phyloP scores from a whole-genome alignment of 164 flowering plant genomes.

The Malania oleifera region DNA sequence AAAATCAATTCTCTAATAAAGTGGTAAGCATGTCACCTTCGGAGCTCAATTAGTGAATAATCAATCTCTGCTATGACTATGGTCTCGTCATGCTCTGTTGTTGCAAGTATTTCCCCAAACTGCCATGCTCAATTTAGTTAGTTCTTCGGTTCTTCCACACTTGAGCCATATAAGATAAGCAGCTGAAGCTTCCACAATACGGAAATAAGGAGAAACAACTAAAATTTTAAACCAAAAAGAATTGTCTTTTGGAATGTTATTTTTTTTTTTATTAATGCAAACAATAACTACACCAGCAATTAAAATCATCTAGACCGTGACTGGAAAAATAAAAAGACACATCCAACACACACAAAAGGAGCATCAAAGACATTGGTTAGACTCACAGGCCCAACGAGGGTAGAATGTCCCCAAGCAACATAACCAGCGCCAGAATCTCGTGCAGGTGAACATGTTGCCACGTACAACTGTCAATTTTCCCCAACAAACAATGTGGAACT shows the following conservation, averaged over 20 bases:
- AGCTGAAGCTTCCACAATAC: too few species aligned
- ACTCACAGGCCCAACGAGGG: slow-evolving; percentile 95
- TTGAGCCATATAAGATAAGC: background rate
- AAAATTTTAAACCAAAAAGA: too few species aligned
- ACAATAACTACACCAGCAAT: too few species aligned
- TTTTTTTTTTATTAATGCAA: too few species aligned
- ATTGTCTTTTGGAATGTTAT: too few species aligned
- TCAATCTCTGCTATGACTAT: slow-evolving; percentile 82
- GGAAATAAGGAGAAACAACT: too few species aligned
- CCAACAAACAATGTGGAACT: too few species aligned
- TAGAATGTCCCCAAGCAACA: slow-evolving; percentile 97
- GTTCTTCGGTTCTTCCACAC: background rate
- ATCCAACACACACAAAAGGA: background rate
- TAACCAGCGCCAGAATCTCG: slow-evolving; percentile 78
- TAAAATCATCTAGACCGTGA: too few species aligned
- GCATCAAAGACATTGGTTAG: background rate
- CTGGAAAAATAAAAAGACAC: background rate
- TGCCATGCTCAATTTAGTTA: slow-evolving; percentile 21
- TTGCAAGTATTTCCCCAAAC: slow-evolving; percentile 94
- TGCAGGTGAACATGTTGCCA: slow-evolving; percentile 98
- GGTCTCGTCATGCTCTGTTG: slow-evolving; percentile 79
- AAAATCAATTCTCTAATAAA: too few species aligned
- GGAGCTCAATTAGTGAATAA: slow-evolving; percentile 63
- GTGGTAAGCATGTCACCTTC: slow-evolving; percentile 44
- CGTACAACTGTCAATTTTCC: slow-evolving; percentile 53